These are phyloP conservation scores for Aschersonia sp. DNA, from an alignment of 2,329 filamentous ascomycete species.

Conservation along the genomic window DNA sequence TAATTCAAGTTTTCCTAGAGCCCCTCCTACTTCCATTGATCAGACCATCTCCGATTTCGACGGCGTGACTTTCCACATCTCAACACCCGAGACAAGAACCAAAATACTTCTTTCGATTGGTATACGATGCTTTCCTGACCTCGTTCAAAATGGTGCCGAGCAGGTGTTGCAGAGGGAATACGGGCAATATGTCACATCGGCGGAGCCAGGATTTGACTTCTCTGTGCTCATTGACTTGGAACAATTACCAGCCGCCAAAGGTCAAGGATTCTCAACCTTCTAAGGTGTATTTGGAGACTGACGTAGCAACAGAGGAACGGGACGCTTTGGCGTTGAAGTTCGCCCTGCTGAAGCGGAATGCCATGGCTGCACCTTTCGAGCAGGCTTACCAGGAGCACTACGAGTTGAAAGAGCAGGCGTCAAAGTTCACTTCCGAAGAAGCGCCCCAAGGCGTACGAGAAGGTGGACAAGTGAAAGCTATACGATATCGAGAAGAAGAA, in stretches of 20 bases:
- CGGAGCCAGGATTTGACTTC: constrained; percentile 92
- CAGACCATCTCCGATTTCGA: constrained; percentile 99
- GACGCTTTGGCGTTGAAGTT: constrained; percentile 80
- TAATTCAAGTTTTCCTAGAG: constrained; percentile 39
- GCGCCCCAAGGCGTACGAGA: constrained; percentile 83
- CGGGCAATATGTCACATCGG: constrained; percentile 72
- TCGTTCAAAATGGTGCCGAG: constrained; percentile 86
- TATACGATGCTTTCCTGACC: constrained; percentile 87
- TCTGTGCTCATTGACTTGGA: constrained; percentile 84
- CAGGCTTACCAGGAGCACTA: constrained; percentile 91
- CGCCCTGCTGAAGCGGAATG: constrained; percentile 89
- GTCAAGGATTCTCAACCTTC: constrained; percentile 19
- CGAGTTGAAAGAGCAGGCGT: constrained; percentile 71
- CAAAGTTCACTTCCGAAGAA: constrained; percentile 84
- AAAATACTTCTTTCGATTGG: constrained; percentile 91
- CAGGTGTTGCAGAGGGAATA: constrained; percentile 90
- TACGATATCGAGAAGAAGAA: constrained; percentile 97
- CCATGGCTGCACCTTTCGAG: constrained; percentile 97
- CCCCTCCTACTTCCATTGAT: constrained; percentile 77
- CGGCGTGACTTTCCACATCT: constrained; percentile 96
- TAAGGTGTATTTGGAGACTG: too few species aligned
- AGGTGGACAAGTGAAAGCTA: constrained; percentile 84
- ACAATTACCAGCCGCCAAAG: constrained; percentile 66
- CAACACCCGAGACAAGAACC: constrained; percentile 83
- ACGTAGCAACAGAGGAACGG: constrained; percentile 46